Conservation (phyloP, 2,329 filamentous ascomycete species). For the Botryotinia globosa region DNA sequence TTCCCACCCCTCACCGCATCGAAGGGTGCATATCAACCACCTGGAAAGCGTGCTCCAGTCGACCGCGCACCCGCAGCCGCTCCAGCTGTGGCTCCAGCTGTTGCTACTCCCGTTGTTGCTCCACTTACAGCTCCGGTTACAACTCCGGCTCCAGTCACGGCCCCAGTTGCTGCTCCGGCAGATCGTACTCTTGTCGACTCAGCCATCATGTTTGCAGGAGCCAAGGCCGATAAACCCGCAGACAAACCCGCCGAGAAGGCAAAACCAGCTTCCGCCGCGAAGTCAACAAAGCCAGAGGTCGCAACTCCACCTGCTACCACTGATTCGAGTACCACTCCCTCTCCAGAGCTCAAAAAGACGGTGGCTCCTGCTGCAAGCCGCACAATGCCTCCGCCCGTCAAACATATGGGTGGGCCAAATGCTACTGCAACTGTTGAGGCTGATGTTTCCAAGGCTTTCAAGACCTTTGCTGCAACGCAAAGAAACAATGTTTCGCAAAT, state of each 20-base stretch:
- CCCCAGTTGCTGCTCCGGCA: not conserved
- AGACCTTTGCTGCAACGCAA: constrained; percentile 58
- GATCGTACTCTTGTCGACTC: constrained; percentile 64
- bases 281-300: constrained; percentile 30
- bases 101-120: constrained; percentile 61
- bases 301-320: constrained; percentile 36
- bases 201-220: constrained; percentile 85
- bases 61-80: constrained; percentile 46
- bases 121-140: constrained; percentile 63
- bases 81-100: constrained; percentile 56
- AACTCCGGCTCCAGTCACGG: not conserved
- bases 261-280: constrained; percentile 34
- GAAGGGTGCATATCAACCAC: constrained; percentile 81
- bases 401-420: constrained; percentile 44
- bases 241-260: constrained; percentile 34
- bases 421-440: constrained; percentile 60
- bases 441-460: constrained; percentile 62
- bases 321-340: constrained; percentile 31
- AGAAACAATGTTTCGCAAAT: constrained; percentile 55
- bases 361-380: constrained; percentile 39
- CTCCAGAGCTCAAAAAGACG: constrained; percentile 32
- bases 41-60: constrained; percentile 77
- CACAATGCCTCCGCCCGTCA: constrained; percentile 34
- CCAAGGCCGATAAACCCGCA: constrained; percentile 42
- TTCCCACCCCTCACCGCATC: constrained; percentile 60